These are phyloP conservation scores for Cetradonia linearis DNA, from an alignment of 495 filamentous ascomycete species.

Conservation along the genomic window DNA sequence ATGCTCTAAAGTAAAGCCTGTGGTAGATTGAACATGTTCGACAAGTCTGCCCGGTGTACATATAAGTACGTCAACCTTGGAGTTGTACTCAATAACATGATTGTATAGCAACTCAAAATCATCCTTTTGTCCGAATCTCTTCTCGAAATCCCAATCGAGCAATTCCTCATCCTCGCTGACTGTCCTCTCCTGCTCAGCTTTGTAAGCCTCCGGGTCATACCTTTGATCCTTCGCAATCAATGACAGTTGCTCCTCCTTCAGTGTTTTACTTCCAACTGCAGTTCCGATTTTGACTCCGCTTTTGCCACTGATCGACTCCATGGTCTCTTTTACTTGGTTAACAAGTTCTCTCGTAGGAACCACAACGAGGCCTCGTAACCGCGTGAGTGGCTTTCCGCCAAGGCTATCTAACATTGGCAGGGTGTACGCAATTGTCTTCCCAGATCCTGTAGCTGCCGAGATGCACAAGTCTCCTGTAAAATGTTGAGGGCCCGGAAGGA, in stretches of 20 bases:
- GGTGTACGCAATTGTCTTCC: conserved; percentile 85
- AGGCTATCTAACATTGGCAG: conserved; percentile 76
- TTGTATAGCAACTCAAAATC: conserved; percentile 38
- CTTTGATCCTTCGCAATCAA: conserved; percentile 53
- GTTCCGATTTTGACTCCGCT: conserved; percentile 65
- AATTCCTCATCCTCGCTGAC: conserved; percentile 37
- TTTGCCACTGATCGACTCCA: conserved; percentile 53
- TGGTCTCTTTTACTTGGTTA: conserved; percentile 63
- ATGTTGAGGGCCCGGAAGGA: conserved; percentile 48
- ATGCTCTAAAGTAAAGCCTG: conserved; percentile 63
- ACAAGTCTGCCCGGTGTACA: conserved; percentile 88
- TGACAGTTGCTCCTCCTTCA: conserved; percentile 61
- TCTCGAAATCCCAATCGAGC: conserved; percentile 38
- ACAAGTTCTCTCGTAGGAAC: conserved; percentile 87
- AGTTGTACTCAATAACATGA: conserved; percentile 51
- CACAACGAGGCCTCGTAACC: conserved; percentile 66
- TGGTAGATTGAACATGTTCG: conserved; percentile 76
- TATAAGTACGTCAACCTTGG: conserved; percentile 79
- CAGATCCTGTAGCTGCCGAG: conserved; percentile 83
- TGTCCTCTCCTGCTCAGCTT: conserved; percentile 31
- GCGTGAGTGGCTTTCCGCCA: conserved; percentile 45
- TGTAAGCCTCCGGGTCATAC: conserved; percentile 49
- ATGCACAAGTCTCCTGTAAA: conserved; percentile 70
- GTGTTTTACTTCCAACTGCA: conserved; percentile 65
- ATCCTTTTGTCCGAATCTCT: conserved; percentile 36